Percentiles rank a stretch among this genome's conserved stretches.
Evolutionary conservation across 164 flowering plant species (phyloP).

Genomic region (Tetracentron sinense): DNA sequence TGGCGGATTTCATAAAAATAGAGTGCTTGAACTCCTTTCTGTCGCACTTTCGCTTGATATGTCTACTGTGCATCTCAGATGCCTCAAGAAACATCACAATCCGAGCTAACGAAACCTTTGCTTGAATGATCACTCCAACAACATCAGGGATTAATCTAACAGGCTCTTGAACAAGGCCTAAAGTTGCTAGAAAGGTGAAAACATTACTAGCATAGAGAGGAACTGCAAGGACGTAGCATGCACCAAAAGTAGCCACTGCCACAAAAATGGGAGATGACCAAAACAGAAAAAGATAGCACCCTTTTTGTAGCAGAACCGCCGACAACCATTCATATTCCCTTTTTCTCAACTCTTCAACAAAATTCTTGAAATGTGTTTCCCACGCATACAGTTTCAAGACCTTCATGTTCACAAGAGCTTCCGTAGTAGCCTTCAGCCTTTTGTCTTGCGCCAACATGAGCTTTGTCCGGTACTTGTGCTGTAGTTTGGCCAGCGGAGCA

Average conservation of each 20-base stretch:
- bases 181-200: slow-evolving; percentile 50
- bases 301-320: slow-evolving; percentile 36
- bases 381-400: too few relatives aligned
- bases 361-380: slow-evolving; percentile 48
- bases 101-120: slow-evolving; percentile 45
- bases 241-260: slow-evolving; percentile 47
- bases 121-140: slow-evolving; percentile 46
- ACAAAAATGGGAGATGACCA: slow-evolving; percentile 55
- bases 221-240: slow-evolving; percentile 45
- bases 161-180: slow-evolving; percentile 53
- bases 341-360: slow-evolving; percentile 32
- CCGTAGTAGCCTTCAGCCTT: slow-evolving; percentile 41
- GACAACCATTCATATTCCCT: slow-evolving; percentile 39
- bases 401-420: too few relatives aligned
- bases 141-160: slow-evolving; percentile 47
- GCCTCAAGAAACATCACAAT: slow-evolving; percentile 45
- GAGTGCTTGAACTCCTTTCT: neutral
- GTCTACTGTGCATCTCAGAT: slow-evolving; percentile 35
- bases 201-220: too few relatives aligned
- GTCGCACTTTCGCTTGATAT: slow-evolving; percentile 17
- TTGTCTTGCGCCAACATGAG: slow-evolving; percentile 52
- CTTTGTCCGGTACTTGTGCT: slow-evolving; percentile 39
- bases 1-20: slow-evolving; percentile 32
- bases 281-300: slow-evolving; percentile 36
- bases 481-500: slow-evolving; percentile 47